These are phyloP conservation scores for Pseudoneurospora amorphoporcata DNA, from an alignment of 495 filamentous ascomycete species.

Conservation along the genomic window DNA sequence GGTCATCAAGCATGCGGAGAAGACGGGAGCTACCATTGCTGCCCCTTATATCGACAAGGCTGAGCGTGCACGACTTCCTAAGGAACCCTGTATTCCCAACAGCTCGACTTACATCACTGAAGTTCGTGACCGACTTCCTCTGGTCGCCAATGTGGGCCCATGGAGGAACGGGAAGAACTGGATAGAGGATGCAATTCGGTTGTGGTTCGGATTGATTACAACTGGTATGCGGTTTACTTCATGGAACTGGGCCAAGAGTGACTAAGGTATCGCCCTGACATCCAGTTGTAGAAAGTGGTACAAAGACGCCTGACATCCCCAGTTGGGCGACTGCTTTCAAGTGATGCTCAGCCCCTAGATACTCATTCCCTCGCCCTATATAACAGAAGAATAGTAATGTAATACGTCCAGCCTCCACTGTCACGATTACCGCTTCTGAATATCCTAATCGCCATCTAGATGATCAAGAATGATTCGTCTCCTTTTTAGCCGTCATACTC, in stretches of 20 bases:
- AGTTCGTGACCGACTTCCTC: constrained; percentile 23
- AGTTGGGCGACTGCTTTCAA: neutral
- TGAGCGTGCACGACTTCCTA: constrained; percentile 8
- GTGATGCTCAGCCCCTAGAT: neutral
- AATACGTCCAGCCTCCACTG: neutral
- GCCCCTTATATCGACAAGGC: constrained; percentile 14
- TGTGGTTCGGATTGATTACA: constrained; percentile 21
- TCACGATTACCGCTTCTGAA: neutral
- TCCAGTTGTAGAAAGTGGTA: neutral
- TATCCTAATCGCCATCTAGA: neutral
- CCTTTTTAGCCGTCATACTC: neutral
- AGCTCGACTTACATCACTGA: constrained; percentile 25
- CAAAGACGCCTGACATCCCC: neutral
- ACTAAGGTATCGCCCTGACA: neutral
- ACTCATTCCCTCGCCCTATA: neutral
- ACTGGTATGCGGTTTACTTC: constrained; percentile 20
- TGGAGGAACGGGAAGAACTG: constrained; percentile 25
- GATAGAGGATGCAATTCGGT: constrained; percentile 16
- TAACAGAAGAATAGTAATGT: neutral
- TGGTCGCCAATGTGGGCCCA: constrained; percentile 20
- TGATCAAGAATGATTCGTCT: neutral
- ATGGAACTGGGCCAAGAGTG: neutral
- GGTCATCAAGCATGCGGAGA: constrained; percentile 29
- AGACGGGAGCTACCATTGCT: constrained; percentile 20
- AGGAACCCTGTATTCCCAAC: constrained; percentile 11